These are phyloP conservation scores for Acacia crassicarpa DNA, from an alignment of 306 rosid species.

Conservation along the genomic window DNA sequence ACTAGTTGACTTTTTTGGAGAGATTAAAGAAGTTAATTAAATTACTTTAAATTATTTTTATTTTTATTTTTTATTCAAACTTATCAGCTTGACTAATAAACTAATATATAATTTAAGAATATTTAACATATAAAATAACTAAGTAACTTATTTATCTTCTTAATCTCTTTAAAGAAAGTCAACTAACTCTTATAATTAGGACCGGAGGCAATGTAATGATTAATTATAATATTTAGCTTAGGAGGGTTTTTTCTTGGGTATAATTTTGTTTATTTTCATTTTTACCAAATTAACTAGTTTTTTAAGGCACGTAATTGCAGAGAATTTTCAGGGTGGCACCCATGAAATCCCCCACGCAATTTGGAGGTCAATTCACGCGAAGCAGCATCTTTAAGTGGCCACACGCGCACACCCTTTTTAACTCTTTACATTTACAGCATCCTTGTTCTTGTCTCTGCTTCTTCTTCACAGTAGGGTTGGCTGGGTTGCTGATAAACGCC, in stretches of 20 bases:
- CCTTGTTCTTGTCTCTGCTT: not conserved
- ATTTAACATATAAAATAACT: too few species aligned
- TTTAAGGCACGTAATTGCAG: not conserved
- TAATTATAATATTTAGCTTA: not conserved
- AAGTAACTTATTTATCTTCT: too few species aligned
- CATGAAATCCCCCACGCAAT: not conserved
- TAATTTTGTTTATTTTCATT: not conserved
- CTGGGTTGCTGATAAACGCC: constrained; percentile 13
- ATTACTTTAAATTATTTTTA: too few species aligned
- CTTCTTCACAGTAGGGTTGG: constrained; percentile 17
- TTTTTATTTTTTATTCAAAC: too few species aligned
- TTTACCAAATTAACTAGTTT: not conserved
- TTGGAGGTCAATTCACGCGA: not conserved
- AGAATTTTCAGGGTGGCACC: not conserved
- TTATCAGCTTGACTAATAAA: too few species aligned
- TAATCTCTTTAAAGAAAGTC: too few species aligned
- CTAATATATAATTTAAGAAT: too few species aligned
- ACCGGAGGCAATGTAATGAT: too few species aligned
- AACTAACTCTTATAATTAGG: too few species aligned
- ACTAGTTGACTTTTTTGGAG: too few species aligned
- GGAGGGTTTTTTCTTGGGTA: not conserved
- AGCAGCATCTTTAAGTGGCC: not conserved
- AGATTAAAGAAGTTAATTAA: too few species aligned
- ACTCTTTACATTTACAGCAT: not conserved
- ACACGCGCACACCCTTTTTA: not conserved